phyloP scores from a whole-genome alignment of 495 filamentous ascomycete species.

The Tuber indicum region DNA sequence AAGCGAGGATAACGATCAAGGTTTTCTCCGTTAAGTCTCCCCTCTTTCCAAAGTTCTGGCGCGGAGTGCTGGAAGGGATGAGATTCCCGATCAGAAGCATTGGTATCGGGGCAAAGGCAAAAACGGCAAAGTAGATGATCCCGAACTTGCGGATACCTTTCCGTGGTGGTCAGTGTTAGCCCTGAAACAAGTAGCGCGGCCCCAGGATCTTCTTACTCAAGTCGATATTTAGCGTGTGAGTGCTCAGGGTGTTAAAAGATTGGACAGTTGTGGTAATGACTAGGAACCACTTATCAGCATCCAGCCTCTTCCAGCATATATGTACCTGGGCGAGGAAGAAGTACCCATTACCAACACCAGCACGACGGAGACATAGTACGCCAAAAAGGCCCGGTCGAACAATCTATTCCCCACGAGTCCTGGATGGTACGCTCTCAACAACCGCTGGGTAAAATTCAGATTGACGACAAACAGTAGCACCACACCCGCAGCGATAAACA shows the following conservation, averaged over 20 bases:
- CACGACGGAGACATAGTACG: conserved; percentile 57
- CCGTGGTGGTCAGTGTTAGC: conserved; percentile 44
- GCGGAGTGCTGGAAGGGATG: conserved; percentile 46
- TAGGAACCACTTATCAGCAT: conserved; percentile 1
- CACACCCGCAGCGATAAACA: conserved; percentile 72
- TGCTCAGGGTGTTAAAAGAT: conserved; percentile 48
- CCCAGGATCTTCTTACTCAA: conserved; percentile 13
- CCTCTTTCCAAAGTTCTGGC: conserved; percentile 62
- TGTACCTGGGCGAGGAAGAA: not conserved
- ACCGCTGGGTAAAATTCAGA: conserved; percentile 69
- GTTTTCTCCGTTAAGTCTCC: conserved; percentile 63
- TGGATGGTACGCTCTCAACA: conserved; percentile 68
- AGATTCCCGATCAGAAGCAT: conserved; percentile 53
- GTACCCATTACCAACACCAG: conserved; percentile 55
- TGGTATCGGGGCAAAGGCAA: conserved; percentile 69
- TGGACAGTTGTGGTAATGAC: conserved; percentile 62
- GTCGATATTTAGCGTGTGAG: conserved; percentile 14
- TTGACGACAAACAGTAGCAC: conserved; percentile 76
- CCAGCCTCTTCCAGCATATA: not conserved
- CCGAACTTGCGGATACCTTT: conserved; percentile 59
- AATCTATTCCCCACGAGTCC: conserved; percentile 58
- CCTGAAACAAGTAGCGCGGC: conserved; percentile 41
- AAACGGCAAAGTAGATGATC: conserved; percentile 58
- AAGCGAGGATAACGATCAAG: conserved; percentile 53
- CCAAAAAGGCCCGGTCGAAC: conserved; percentile 50